These are phyloP conservation scores for Naegleria gruberi DNA, from an alignment of 208 protist species.

Conservation along the genomic window DNA sequence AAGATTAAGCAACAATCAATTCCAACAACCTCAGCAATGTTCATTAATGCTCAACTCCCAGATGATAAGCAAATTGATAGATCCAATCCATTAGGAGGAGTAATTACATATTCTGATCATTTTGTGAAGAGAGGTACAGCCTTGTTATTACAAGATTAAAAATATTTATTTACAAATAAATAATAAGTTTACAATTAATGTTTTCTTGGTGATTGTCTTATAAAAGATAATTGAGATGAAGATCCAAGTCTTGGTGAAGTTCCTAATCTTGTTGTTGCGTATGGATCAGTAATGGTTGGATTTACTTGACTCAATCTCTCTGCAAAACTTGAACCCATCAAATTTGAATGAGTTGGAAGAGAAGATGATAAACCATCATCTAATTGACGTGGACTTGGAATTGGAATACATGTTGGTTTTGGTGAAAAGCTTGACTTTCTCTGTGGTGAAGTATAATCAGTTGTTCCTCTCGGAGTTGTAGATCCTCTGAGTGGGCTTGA, in stretches of 20 bases:
- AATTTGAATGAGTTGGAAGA: background rate
- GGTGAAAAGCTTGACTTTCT: background rate
- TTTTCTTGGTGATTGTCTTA: background rate
- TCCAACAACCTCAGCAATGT: constrained; percentile 7
- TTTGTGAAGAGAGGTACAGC: constrained; percentile 95
- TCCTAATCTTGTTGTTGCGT: background rate
- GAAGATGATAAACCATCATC: background rate
- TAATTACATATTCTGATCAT: constrained; percentile 65
- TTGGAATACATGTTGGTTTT: background rate
- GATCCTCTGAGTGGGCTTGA: background rate
- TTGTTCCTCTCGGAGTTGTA: background rate
- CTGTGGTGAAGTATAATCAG: background rate
- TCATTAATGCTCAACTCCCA: background rate
- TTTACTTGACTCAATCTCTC: background rate
- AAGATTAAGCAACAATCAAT: constrained; percentile 57
- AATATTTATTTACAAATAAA: background rate
- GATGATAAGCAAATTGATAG: background rate
- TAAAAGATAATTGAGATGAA: background rate
- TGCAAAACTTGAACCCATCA: background rate
- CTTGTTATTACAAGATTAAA: constrained; percentile 76
- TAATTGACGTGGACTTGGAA: background rate
- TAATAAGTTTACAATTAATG: background rate
- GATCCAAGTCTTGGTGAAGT: background rate
- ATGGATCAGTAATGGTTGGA: too few species aligned
- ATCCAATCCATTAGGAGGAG: background rate